phyloP scores from a whole-genome alignment of 805 yeast species.

The Priceomyces fermenticarens region DNA sequence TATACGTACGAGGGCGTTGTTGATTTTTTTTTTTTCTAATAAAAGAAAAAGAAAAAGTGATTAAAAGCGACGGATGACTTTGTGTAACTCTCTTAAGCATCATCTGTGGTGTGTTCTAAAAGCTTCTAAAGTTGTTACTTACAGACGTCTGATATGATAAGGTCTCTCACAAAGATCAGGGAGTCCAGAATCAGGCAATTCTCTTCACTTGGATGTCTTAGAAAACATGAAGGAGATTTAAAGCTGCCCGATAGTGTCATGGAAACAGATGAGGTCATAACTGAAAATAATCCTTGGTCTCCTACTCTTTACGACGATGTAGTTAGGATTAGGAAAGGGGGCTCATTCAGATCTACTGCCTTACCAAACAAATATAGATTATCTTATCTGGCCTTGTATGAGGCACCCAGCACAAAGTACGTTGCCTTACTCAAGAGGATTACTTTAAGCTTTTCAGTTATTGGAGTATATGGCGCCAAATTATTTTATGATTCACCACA shows the following conservation, averaged over 20 bases:
- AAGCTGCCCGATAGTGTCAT: slow-evolving; percentile 30
- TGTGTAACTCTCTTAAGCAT: slow-evolving; percentile 3
- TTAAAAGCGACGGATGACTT: not conserved
- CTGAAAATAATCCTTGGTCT: slow-evolving; percentile 46
- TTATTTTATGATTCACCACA: slow-evolving; percentile 53
- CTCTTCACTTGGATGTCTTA: not conserved
- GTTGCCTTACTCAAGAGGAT: slow-evolving; percentile 62
- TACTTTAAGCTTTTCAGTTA: slow-evolving; percentile 56
- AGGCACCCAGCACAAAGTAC: slow-evolving; percentile 59
- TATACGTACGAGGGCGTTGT: slow-evolving; percentile 6
- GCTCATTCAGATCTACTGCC: slow-evolving; percentile 38
- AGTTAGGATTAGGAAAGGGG: slow-evolving; percentile 41
- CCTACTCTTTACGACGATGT: slow-evolving; percentile 44
- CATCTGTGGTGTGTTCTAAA: too few relatives aligned
- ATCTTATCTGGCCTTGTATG: slow-evolving; percentile 61
- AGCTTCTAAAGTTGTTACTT: too few relatives aligned
- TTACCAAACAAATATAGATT: slow-evolving; percentile 52
- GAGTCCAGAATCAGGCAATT: not conserved
- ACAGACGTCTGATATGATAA: too few relatives aligned
- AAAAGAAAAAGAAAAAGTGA: too few relatives aligned
- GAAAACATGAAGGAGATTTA: slow-evolving; percentile 16
- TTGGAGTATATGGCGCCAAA: slow-evolving; percentile 64
- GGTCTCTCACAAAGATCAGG: too few relatives aligned
- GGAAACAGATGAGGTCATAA: slow-evolving; percentile 39
- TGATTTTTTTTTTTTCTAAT: slow-evolving; percentile 5